phyloP scores from a whole-genome alignment of 2,329 filamentous ascomycete genomes.

The Hypoxylon sp. region DNA sequence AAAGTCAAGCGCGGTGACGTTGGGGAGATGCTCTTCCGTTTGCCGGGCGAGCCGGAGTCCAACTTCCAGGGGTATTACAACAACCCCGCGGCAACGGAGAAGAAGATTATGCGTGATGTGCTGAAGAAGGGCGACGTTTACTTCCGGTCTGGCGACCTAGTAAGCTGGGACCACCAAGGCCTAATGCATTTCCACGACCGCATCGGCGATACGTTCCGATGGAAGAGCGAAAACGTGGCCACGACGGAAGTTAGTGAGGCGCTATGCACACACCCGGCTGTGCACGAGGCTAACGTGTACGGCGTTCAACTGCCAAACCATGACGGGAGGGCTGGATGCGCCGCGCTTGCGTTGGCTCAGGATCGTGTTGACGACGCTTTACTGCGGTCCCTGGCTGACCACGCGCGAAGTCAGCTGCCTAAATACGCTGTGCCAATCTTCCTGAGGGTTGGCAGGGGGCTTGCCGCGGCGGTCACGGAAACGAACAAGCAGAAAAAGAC shows the following conservation, averaged over 20 bases:
- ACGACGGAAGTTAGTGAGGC: conserved; percentile 86
- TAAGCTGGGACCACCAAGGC: conserved; percentile 79
- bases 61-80: conserved; percentile 88
- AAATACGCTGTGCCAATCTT: conserved; percentile 85
- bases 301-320: conserved; percentile 84
- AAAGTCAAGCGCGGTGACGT: conserved; percentile 71
- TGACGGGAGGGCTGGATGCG: conserved; percentile 88
- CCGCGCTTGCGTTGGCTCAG: conserved; percentile 73
- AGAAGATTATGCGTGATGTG: conserved; percentile 82
- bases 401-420: conserved; percentile 73
- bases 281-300: conserved; percentile 89
- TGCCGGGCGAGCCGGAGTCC: conserved; percentile 75
- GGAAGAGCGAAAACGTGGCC: conserved; percentile 88
- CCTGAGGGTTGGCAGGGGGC: conserved; percentile 74
- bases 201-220: conserved; percentile 83
- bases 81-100: conserved; percentile 77
- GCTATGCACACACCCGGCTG: conserved; percentile 74
- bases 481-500: conserved; percentile 94
- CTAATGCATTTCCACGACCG: conserved; percentile 85
- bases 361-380: conserved; percentile 60
- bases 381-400: conserved; percentile 72
- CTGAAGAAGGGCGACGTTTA: conserved; percentile 83
- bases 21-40: conserved; percentile 81
- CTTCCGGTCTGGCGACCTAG: conserved; percentile 87
- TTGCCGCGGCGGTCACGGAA: conserved; percentile 77